A percentile compares a stretch with the other conserved stretches of the same genome.
These are phyloP conservation scores for Sphenostylis stenocarpa DNA, from an alignment of 306 rosid species.

Conservation along the genomic window DNA sequence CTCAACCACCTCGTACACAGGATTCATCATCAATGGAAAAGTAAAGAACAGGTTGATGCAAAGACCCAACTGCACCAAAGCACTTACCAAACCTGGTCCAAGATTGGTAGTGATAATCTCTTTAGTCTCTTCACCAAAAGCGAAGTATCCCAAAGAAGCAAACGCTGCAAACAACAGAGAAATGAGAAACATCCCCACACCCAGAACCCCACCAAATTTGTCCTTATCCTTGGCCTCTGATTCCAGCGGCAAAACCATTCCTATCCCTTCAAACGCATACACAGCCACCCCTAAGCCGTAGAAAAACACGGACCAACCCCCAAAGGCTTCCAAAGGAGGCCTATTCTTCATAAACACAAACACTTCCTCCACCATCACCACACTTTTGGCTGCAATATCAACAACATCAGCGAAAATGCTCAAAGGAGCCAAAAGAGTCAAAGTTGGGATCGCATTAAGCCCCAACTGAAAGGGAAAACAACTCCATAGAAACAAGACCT, in stretches of 20 bases:
- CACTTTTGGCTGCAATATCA: slow-evolving; percentile 59
- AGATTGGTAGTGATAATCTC: slow-evolving; percentile 68
- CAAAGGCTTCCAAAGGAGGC: slow-evolving; percentile 56
- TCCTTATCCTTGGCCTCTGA: slow-evolving; percentile 57
- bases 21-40: slow-evolving; percentile 73
- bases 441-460: slow-evolving; percentile 58
- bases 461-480: slow-evolving; percentile 73
- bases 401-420: slow-evolving; percentile 68
- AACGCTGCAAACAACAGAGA: slow-evolving; percentile 56
- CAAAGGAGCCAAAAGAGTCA: slow-evolving; percentile 76
- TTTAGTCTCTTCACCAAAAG: slow-evolving; percentile 66
- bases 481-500: slow-evolving; percentile 51
- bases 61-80: slow-evolving; percentile 59
- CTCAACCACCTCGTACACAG: slow-evolving; percentile 72
- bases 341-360: slow-evolving; percentile 41
- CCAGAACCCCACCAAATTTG: slow-evolving; percentile 60
- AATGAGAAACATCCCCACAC: slow-evolving; percentile 49
- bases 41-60: slow-evolving; percentile 61
- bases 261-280: slow-evolving; percentile 71
- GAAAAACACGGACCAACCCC: slow-evolving; percentile 48
- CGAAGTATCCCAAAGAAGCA: slow-evolving; percentile 63
- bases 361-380: slow-evolving; percentile 62
- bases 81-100: slow-evolving; percentile 55
- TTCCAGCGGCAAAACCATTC: slow-evolving; percentile 67
- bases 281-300: slow-evolving; percentile 75